Percentiles rank a stretch among this genome's conserved stretches.
Conservation (phyloP, 306 rosid genomes). For the Vigna mungo region DNA sequence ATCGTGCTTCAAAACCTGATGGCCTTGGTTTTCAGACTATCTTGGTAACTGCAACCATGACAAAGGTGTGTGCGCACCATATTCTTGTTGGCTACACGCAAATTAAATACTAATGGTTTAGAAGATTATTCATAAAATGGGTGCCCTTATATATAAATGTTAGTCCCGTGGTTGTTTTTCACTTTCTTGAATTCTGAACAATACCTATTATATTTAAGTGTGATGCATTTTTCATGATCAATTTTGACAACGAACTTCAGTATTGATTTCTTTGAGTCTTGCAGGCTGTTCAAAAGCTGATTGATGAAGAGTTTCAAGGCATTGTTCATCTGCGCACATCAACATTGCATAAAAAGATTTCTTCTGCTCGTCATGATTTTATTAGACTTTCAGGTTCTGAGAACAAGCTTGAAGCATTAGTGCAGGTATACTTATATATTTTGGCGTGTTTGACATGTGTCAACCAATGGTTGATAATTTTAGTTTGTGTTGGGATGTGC, state of each 20-base stretch:
- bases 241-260: background rate
- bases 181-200: slow-evolving; percentile 19
- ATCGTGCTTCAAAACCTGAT: slow-evolving; percentile 71
- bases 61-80: slow-evolving; percentile 60
- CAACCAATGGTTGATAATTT: slow-evolving; percentile 30
- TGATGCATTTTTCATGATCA: slow-evolving; percentile 25
- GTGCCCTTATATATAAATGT: background rate
- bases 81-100: slow-evolving; percentile 26
- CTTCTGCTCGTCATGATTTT: slow-evolving; percentile 96
- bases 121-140: slow-evolving; percentile 8
- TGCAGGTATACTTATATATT: slow-evolving; percentile 66
- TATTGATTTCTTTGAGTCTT: slow-evolving; percentile 46
- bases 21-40: slow-evolving; percentile 85
- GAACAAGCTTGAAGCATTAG: slow-evolving; percentile 91
- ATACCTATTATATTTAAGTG: background rate
- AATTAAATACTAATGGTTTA: slow-evolving; percentile 27
- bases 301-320: slow-evolving; percentile 96
- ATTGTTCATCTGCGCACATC: slow-evolving; percentile 91
- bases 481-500: slow-evolving; percentile 28
- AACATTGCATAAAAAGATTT: slow-evolving; percentile 82
- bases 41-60: slow-evolving; percentile 96
- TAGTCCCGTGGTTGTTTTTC: background rate
- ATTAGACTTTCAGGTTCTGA: slow-evolving; percentile 87
- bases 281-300: slow-evolving; percentile 90
- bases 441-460: slow-evolving; percentile 18